Base-by-base conservation (phyloP, 208 protist genomes). In the Vickermania spadyakhi region DNA sequence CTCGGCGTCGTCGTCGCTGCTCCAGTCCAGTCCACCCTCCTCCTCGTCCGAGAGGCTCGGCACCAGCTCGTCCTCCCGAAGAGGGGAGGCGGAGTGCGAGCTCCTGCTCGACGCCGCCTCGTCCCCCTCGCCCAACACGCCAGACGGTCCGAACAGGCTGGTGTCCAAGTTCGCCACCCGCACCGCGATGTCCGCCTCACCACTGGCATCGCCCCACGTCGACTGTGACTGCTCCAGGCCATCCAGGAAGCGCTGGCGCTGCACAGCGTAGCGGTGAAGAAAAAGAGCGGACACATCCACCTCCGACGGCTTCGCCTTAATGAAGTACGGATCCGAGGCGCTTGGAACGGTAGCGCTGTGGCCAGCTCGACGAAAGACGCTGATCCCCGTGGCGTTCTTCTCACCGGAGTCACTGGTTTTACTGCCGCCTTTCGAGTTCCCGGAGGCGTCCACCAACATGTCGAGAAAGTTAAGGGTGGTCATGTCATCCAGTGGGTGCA, bases 401-500 rank as follows among this genome's bases (percentile, higher is more conserved):
- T 65, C 56, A 11, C 62, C 56, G 13, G 52, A 64, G 29, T 28
- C 55, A 2, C 52, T 53, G 14, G 45, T 67, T 56, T 85, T 82
- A 2, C 55, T 53, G 18, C 72, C 63, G 28, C 56, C 28, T 76
- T 86, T 92, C 36, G 11, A 7, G 36, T 7, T 45, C 11, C 36
- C 36, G 11, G 36, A 45, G 25, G 81, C 84, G 56, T 96, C 86
- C 1, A 94, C 86, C 58, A 94, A 94, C 81, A 94, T 91, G 56
- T 90, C 74, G 18, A 93, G 67, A 65, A 96, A 96, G 66, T 94
- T 92, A 25, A 74, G 58, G 42, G 82, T 60, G 0, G 86, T 93
- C 67, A 96, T 85, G 62, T 94, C 89, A 60, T 96, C 89, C n/a
- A 96, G 74, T 14, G 89, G 89, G 64, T 96, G 86, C 41, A 75